Percentiles rank a stretch among this genome's conserved stretches.
phyloP scores from a whole-genome alignment of 1,284 basidiomycete genomes.

The Sutorius eximius region DNA sequence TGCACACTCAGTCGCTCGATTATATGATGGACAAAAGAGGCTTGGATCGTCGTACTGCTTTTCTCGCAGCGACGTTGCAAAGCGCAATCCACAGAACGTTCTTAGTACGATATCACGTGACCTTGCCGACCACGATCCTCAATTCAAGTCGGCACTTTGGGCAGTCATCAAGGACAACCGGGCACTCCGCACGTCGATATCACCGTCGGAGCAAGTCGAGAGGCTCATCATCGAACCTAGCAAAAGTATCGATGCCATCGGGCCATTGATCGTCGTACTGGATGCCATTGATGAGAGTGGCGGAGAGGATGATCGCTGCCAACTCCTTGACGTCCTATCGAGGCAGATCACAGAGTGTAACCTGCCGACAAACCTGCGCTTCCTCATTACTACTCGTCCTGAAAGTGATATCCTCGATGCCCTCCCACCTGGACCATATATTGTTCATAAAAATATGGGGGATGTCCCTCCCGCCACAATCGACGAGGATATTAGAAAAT shows the following conservation, averaged over 20 bases:
- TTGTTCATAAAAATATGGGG: background rate
- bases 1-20: background rate
- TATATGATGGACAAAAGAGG: slow-evolving; percentile 1
- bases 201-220: slow-evolving; percentile 1
- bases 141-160: slow-evolving; percentile 3
- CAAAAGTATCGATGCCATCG: background rate
- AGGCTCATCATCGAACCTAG: slow-evolving; percentile 2
- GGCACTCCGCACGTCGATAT: slow-evolving; percentile 1
- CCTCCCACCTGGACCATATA: background rate
- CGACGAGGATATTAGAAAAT: background rate
- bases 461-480: background rate
- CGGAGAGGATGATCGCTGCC: background rate
- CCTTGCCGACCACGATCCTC: slow-evolving; percentile 1
- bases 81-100: slow-evolving; percentile 2
- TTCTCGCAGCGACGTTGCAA: background rate
- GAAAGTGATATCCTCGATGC: background rate
- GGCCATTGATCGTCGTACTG: slow-evolving; percentile 5
- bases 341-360: background rate
- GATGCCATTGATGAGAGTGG: slow-evolving; percentile 15
- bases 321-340: background rate
- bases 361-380: background rate
- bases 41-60: slow-evolving; percentile 4
- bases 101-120: slow-evolving; percentile 8
- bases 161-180: background rate
- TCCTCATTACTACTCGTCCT: background rate